Evolutionary conservation across 2,329 filamentous ascomycete species (phyloP), one percentile per base, ranked within the genome.

Genomic region (Penicillium rolfsii): DNA sequence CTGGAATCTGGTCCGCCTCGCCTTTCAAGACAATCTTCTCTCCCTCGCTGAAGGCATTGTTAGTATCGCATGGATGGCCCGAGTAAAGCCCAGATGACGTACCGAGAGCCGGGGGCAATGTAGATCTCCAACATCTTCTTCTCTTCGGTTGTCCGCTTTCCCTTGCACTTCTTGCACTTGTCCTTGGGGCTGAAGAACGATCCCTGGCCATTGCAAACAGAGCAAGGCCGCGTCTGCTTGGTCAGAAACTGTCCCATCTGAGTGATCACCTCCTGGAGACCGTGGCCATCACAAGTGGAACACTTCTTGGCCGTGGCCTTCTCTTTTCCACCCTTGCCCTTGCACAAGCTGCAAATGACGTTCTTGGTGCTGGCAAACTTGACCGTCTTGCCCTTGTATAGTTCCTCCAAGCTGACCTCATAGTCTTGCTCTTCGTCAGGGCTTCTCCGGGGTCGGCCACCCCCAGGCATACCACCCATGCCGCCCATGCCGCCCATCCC

Each of bases 131-230:
- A 83, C 3, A 94, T 91, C 81, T 98, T 99, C 79, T 91, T 95
- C 79, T 95, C 91, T 71, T 93, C 89, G 48, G 88, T 87, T 14
- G 91, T 93, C 64, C 91, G 87, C 77, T 91, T 91, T 72, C 95
- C 95, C 81, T 98, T 98, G 87, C 95, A 99, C 83, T 95, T 97
- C 84, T 96, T 97, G 84, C 95, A 99, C 74, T 92, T 91, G 73
- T 99, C 95, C 83, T 98, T 98, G 73, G 97, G 92, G 77, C 94
- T 94, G 81, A 88, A 96, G 73, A 93, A 88, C 73, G 89, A 88
- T 5, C 95, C 95, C n/a, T 88, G 85, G 36, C 93, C 94, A 62
- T 88, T 84, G 79, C 95, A 99, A 71, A 89, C 88, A 70, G 90
- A 88, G 77, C 95, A 99, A 38, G 88, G 78, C 40, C 93, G 87